phyloP scores from a whole-genome alignment of 306 rosid species.

The Glycine tomentella region DNA sequence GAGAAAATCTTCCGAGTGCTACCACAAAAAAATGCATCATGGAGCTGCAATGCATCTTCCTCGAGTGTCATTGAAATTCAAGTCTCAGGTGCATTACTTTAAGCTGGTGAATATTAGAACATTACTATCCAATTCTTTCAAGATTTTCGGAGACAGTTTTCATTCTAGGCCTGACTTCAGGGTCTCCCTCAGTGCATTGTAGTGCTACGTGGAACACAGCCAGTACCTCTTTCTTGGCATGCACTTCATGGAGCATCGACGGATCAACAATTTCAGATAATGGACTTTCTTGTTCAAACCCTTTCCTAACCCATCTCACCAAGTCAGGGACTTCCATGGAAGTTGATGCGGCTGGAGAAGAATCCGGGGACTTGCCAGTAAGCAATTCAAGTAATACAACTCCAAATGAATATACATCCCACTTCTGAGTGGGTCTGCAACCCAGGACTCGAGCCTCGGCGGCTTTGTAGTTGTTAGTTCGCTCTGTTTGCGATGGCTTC shows the following conservation, averaged over 20 bases:
- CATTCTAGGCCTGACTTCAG: conserved; percentile 91
- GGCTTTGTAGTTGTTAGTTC: conserved; percentile 75
- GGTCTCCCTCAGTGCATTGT: conserved; percentile 87
- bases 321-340: conserved; percentile 79
- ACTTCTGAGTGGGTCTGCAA: conserved; percentile 81
- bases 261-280: conserved; percentile 95
- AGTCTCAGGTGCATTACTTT: conserved; percentile 17
- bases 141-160: conserved; percentile 89
- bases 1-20: conserved; percentile 45
- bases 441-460: conserved; percentile 82
- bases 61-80: conserved; percentile 19
- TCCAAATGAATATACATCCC: conserved; percentile 94
- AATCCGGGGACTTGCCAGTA: conserved; percentile 93
- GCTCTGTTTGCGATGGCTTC: conserved; percentile 74
- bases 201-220: conserved; percentile 90
- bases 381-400: conserved; percentile 86
- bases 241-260: conserved; percentile 81
- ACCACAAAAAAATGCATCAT: conserved; percentile 45
- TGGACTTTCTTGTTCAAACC: conserved; percentile 90
- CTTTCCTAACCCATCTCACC: conserved; percentile 92
- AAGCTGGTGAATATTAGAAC: not conserved
- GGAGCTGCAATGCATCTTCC: conserved; percentile 32
- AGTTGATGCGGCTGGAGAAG: conserved; percentile 85
- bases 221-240: conserved; percentile 89
- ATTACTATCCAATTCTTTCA: conserved; percentile 67